Conservation (phyloP, 305 asterid genomes). For the Rubia balearica region DNA sequence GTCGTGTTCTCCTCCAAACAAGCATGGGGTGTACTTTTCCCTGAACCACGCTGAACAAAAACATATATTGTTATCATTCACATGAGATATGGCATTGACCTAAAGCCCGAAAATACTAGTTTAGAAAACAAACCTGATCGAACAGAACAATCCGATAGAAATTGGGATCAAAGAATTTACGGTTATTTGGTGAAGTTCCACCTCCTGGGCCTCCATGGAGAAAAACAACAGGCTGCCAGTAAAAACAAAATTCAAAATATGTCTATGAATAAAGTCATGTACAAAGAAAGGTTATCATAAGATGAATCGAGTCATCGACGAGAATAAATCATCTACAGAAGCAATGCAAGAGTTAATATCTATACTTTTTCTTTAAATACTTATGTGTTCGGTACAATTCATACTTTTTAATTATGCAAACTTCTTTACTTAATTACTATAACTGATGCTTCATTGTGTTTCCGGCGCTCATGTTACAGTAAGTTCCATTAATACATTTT, state of each 20-base stretch:
- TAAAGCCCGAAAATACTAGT: constrained; percentile 17
- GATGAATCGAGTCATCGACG: neutral
- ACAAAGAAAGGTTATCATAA: neutral
- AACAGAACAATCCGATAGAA: constrained; percentile 76
- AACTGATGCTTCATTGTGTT: neutral
- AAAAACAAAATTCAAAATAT: constrained; percentile 9
- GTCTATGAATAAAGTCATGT: neutral
- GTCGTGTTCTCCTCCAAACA: constrained; percentile 87
- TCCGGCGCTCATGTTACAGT: neutral
- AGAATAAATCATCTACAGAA: neutral
- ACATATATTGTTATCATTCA: constrained; percentile 16
- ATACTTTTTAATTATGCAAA: neutral
- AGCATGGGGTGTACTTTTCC: constrained; percentile 92
- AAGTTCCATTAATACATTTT: neutral
- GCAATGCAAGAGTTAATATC: neutral
- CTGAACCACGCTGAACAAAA: constrained; percentile 72
- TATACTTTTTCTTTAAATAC: neutral
- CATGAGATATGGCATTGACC: constrained; percentile 17
- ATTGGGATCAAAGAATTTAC: constrained; percentile 81
- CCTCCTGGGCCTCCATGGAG: constrained; percentile 99
- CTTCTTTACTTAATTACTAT: neutral
- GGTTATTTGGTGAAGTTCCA: constrained; percentile 82
- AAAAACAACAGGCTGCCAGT: constrained; percentile 74
- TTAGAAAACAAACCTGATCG: constrained; percentile 61
- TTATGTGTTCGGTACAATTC: neutral